Evolutionary conservation across 768 basidiomycete genomes (phyloP).

Genomic region (Boletus fagicola): DNA sequence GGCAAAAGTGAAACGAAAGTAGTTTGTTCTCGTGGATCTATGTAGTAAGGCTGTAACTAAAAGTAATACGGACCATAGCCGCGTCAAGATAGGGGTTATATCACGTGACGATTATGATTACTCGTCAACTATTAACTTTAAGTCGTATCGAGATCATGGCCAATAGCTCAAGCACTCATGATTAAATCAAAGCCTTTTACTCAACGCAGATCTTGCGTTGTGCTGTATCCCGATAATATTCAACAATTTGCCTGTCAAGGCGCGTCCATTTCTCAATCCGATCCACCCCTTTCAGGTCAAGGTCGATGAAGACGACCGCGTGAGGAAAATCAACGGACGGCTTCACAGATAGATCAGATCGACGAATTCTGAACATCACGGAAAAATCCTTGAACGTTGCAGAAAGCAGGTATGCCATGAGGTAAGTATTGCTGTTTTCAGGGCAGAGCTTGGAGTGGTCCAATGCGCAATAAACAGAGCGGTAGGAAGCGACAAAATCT

Average conservation of each 20-base stretch:
- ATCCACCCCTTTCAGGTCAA: constrained; percentile 74
- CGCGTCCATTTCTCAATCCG: constrained; percentile 69
- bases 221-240: constrained; percentile 34
- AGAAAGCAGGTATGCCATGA: constrained; percentile 79
- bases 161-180: too few species aligned
- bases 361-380: constrained; percentile 45
- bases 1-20: neutral
- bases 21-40: neutral
- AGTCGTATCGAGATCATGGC: neutral
- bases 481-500: constrained; percentile 58
- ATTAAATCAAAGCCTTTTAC: neutral
- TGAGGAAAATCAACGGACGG: constrained; percentile 33
- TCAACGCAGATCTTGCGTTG: constrained; percentile 25
- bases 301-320: constrained; percentile 73
- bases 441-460: constrained; percentile 40
- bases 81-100: neutral
- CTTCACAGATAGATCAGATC: constrained; percentile 5
- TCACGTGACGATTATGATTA: constrained; percentile 7
- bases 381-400: constrained; percentile 99
- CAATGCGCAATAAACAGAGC: constrained; percentile 32
- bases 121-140: too few species aligned
- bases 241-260: constrained; percentile 68
- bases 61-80: constrained; percentile 16
- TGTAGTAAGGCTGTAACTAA: too few species aligned
- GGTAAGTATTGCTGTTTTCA: constrained; percentile 55